Conservation (phyloP, 768 basidiomycete genomes). For the Mycena alexandri region DNA sequence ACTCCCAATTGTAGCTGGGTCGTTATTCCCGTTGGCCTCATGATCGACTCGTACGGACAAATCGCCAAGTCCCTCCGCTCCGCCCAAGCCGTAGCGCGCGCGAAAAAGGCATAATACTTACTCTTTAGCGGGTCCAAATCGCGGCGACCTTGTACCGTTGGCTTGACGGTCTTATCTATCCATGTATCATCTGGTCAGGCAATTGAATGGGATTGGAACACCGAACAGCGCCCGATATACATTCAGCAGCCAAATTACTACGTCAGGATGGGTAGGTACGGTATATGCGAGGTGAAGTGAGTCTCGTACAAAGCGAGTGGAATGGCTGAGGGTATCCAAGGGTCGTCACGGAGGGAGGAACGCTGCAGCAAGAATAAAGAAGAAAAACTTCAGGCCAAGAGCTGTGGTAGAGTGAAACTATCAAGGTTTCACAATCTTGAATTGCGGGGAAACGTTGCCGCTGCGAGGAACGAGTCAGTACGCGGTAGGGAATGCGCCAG, state of each 20-base stretch:
- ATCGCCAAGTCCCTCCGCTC: slow-evolving; percentile 73
- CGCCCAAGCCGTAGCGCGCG: slow-evolving; percentile 46
- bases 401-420: not conserved
- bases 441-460: slow-evolving; percentile 47
- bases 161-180: slow-evolving; percentile 5
- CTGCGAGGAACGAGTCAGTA: slow-evolving; percentile 21
- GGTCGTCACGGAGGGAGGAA: slow-evolving; percentile 8
- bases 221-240: no score
- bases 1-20: slow-evolving; percentile 73
- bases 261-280: slow-evolving; percentile 32
- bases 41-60: slow-evolving; percentile 82
- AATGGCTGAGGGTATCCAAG: slow-evolving; percentile 36
- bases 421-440: slow-evolving; percentile 33
- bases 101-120: slow-evolving; percentile 51
- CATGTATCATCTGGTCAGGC: not conserved
- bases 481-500: not conserved
- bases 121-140: not conserved
- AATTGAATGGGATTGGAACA: no score
- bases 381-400: not conserved
- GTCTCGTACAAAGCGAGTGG: slow-evolving; percentile 38
- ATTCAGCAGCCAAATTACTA: slow-evolving; percentile 20
- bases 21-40: slow-evolving; percentile 77
- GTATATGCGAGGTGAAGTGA: slow-evolving; percentile 26
- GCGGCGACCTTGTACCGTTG: not conserved
- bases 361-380: not conserved